Conservation (phyloP, 208 protist species). For the Leishmania amazonensis region DNA sequence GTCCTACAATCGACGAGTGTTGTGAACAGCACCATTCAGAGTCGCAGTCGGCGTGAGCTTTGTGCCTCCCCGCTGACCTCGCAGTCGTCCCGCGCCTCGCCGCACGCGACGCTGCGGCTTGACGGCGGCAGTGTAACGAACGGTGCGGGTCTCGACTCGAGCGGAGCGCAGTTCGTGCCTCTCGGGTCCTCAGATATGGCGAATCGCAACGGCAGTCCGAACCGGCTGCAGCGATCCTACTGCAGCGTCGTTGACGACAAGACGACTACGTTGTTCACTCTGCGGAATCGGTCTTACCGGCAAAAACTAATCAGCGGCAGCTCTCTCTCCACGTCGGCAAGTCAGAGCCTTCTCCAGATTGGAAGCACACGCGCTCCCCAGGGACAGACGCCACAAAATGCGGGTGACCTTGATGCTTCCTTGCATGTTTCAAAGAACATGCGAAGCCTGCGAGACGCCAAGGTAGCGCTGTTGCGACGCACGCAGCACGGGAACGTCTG, state of each 20-base stretch:
- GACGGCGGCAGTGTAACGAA: constrained; percentile 4
- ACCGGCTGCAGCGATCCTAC: constrained; percentile 11
- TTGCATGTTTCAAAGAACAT: not conserved
- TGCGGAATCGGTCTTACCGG: constrained; percentile 1
- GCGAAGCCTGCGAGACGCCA: constrained; percentile 30
- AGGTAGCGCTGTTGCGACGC: constrained; percentile 26
- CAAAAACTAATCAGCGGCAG: not conserved
- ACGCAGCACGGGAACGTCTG: constrained; percentile 15
- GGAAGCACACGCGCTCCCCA: constrained; percentile 12
- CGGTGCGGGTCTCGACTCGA: constrained; percentile 4
- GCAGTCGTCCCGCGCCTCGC: constrained; percentile 9
- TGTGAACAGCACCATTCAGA: constrained; percentile 2
- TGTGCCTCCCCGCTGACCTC: constrained; percentile 15
- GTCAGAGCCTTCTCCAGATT: constrained; percentile 13
- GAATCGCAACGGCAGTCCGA: constrained; percentile 17
- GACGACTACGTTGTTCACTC: not conserved
- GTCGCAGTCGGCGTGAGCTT: constrained; percentile 16
- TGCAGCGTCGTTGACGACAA: constrained; percentile 6
- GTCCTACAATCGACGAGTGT: not conserved
- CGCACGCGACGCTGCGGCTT: not conserved
- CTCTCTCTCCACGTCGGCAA: constrained; percentile 26
- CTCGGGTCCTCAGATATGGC: constrained; percentile 10
- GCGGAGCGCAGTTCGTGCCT: constrained; percentile 26
- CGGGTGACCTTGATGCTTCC: constrained; percentile 2
- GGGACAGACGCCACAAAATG: not conserved